Conservation (phyloP, 768 basidiomycete genomes). For the Termitomyces sp. region DNA sequence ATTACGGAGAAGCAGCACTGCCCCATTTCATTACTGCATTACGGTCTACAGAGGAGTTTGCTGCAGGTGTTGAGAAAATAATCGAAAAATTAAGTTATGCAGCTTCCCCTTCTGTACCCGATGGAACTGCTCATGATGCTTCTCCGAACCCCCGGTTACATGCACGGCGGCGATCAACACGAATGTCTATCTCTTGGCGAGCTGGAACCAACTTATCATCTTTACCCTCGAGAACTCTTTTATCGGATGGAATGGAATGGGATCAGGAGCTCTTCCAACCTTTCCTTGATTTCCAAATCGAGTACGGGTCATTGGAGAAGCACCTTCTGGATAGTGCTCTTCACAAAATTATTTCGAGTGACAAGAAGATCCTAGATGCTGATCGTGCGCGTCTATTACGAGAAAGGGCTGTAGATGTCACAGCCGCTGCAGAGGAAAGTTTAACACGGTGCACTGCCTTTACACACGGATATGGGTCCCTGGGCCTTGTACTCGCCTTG, state of each 20-base stretch:
- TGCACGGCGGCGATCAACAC: constrained; percentile 51
- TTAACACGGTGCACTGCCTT: constrained; percentile 70
- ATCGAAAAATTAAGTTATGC: constrained; percentile 65
- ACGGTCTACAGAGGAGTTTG: constrained; percentile 82
- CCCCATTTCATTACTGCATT: constrained; percentile 68
- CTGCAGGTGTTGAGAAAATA: constrained; percentile 64
- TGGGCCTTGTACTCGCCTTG: constrained; percentile 69
- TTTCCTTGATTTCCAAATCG: constrained; percentile 86
- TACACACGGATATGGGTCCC: constrained; percentile 86
- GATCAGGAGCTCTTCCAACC: constrained; percentile 92
- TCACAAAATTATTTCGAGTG: constrained; percentile 40
- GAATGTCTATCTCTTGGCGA: constrained; percentile 66
- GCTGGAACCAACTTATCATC: constrained; percentile 34
- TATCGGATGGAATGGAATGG: constrained; percentile 61
- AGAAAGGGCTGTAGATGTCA: constrained; percentile 73
- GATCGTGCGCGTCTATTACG: constrained; percentile 65
- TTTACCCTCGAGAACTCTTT: constrained; percentile 18
- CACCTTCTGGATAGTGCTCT: constrained; percentile 61
- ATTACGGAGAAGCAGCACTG: constrained; percentile 61
- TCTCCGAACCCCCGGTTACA: constrained; percentile 20
- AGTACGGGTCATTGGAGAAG: constrained; percentile 78
- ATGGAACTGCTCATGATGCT: constrained; percentile 17
- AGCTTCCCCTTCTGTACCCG: constrained; percentile 17
- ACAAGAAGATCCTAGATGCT: constrained; percentile 32
- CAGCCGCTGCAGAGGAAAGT: constrained; percentile 77